Conservation (phyloP, 2,329 filamentous ascomycete species). For the Claviceps humidiphila region DNA sequence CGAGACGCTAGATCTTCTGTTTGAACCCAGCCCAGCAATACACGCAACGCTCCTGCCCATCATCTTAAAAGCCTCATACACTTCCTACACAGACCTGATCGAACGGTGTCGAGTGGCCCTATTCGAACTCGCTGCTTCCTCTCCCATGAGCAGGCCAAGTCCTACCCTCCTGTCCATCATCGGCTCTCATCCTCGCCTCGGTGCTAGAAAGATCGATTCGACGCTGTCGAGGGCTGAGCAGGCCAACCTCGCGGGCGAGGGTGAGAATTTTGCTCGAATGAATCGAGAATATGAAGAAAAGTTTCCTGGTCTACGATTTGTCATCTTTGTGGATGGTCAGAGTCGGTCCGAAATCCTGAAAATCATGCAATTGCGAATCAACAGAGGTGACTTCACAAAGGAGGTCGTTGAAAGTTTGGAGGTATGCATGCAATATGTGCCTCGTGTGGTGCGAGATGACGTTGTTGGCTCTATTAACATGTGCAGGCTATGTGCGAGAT, state of each 20-base stretch:
- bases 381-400: conserved; percentile 45
- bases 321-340: conserved; percentile 83
- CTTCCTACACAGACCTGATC: conserved; percentile 58
- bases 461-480: conserved; percentile 8
- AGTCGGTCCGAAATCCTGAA: conserved; percentile 61
- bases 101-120: conserved; percentile 51
- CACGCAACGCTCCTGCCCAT: conserved; percentile 59
- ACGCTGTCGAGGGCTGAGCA: conserved; percentile 72
- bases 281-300: conserved; percentile 68
- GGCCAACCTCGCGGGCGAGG: conserved; percentile 53
- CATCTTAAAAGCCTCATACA: conserved; percentile 42
- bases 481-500: conserved; percentile 81
- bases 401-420: conserved; percentile 65
- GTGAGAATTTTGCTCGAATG: conserved; percentile 47
- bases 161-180: conserved; percentile 57
- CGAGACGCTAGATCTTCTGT: conserved; percentile 59
- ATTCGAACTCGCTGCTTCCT: conserved; percentile 40
- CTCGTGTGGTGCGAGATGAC: not conserved
- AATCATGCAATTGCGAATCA: conserved; percentile 67
- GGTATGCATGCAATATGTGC: conserved; percentile 30
- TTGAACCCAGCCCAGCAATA: conserved; percentile 67
- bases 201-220: conserved; percentile 70
- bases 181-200: conserved; percentile 70
- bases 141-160: conserved; percentile 30
- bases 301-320: conserved; percentile 76